Base-by-base conservation (phyloP, 768 basidiomycete species). In the Boletus fagicola region DNA sequence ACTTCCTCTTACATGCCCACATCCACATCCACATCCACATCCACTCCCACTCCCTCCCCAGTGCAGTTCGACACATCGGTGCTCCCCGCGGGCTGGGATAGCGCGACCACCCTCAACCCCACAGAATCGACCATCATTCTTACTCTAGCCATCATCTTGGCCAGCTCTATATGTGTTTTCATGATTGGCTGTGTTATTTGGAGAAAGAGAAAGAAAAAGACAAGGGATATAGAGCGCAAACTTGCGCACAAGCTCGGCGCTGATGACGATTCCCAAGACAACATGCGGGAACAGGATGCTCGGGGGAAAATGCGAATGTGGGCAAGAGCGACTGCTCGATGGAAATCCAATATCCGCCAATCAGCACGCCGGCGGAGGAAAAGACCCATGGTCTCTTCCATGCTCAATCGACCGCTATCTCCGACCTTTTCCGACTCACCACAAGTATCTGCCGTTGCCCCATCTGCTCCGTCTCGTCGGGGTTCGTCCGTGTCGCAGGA, bases 261-360 rank as follows among this genome's bases (percentile, higher is more conserved):
- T 6, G 74, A 72, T 2, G 69, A 60, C 35, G 40, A 51, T 36
- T 50, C 74, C 12, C 71, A 67, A 24, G 72, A 70, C 38, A 74
- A 69, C 45, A 67, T 61, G 6, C 68, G 71, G 11, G 80, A 83
- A 58, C 78, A 75, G 58, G 81, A 83, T 47, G 68, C 71, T 9
- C 80, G 76, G 51, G 67, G 68, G 5, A 82, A 81, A 59, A 80
- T 85, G 68, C 83, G 81, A 62, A 63, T 85, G 48, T 89, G 87
- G 87, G 78, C 80, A 0, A 78, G 74, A 57, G 87, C 88, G 2
- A 83, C 81, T 2, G 83, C 83, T 9, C 79, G 86, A 44, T 92
- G 89, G 89, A 83, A 77, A 60, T 82, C 80, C 3, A 84, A 85
- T 51, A 78, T 82, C 11, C 82, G 83, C 28, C 77, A 81, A 55